Conservation (phyloP, 2,329 filamentous ascomycete species). For the Calycina herbarum region DNA sequence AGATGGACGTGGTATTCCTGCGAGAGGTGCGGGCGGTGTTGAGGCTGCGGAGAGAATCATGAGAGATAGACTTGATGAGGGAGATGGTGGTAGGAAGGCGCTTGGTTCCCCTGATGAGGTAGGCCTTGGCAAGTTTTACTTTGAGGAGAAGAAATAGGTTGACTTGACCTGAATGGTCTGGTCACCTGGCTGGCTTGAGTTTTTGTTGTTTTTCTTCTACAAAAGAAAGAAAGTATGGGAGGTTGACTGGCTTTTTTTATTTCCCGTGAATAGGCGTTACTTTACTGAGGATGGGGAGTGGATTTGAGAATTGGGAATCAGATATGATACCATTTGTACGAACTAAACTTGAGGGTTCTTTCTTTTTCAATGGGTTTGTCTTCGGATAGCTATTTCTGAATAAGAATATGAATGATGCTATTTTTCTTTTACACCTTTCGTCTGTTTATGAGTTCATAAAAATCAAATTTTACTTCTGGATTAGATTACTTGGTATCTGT, state of each 20-base stretch:
- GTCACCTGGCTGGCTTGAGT: too few species aligned
- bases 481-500: too few species aligned
- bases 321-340: neutral
- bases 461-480: too few species aligned
- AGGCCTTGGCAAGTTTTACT: constrained; percentile 59
- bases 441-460: too few species aligned
- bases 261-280: neutral
- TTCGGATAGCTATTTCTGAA: too few species aligned
- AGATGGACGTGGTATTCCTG: constrained; percentile 33
- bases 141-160: constrained; percentile 49
- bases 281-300: neutral
- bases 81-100: constrained; percentile 42
- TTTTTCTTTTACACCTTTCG: too few species aligned
- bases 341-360: too few species aligned
- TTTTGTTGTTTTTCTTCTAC: too few species aligned
- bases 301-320: neutral
- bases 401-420: too few species aligned
- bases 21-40: constrained; percentile 21
- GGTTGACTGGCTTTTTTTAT: too few species aligned
- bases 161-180: neutral
- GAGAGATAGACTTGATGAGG: constrained; percentile 57
- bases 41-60: constrained; percentile 67
- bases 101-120: constrained; percentile 47
- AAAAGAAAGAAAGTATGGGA: too few species aligned
- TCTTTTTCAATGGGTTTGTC: too few species aligned